A percentile compares a stretch with the other conserved stretches of the same genome.
Evolutionary conservation across 805 yeast genomes (phyloP).

Genomic region (Komagataella pseudopastoris): DNA sequence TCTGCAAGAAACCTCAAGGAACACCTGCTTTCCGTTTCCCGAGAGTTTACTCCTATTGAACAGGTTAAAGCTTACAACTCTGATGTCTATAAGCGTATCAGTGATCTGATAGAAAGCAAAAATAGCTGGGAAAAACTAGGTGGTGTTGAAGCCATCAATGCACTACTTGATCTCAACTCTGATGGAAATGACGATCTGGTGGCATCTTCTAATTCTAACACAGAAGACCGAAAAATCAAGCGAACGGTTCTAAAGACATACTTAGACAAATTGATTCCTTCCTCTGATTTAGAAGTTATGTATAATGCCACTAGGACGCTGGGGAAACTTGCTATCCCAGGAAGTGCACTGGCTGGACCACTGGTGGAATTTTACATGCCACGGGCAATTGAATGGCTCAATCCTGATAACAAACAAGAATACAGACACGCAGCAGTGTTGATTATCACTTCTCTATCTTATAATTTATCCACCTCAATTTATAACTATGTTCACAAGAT

Average conservation of each 20-base stretch:
- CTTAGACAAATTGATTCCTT: slow-evolving; percentile 64
- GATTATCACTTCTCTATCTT: slow-evolving; percentile 71
- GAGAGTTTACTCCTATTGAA: slow-evolving; percentile 66
- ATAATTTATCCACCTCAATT: slow-evolving; percentile 73
- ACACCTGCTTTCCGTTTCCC: slow-evolving; percentile 57
- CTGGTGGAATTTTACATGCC: slow-evolving; percentile 89
- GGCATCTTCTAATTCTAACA: not conserved
- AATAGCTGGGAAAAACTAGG: slow-evolving; percentile 69
- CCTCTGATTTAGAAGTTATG: slow-evolving; percentile 77
- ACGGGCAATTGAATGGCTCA: slow-evolving; percentile 82
- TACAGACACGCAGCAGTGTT: slow-evolving; percentile 87
- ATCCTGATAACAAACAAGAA: slow-evolving; percentile 73
- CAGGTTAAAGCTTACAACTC: slow-evolving; percentile 72
- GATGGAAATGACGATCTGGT: slow-evolving; percentile 8
- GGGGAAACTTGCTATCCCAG: slow-evolving; percentile 82
- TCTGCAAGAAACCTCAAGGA: slow-evolving; percentile 64
- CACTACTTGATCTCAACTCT: slow-evolving; percentile 65
- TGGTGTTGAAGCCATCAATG: slow-evolving; percentile 83
- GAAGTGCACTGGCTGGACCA: slow-evolving; percentile 81
- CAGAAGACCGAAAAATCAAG: slow-evolving; percentile 72
- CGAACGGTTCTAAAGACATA: slow-evolving; percentile 89
- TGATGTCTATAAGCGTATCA: slow-evolving; percentile 76
- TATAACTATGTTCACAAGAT: slow-evolving; percentile 69
- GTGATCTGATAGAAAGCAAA: slow-evolving; percentile 68
- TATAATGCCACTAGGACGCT: slow-evolving; percentile 74